phyloP scores from a whole-genome alignment of 441 rosid species.

The Flueggea neowawraea region DNA sequence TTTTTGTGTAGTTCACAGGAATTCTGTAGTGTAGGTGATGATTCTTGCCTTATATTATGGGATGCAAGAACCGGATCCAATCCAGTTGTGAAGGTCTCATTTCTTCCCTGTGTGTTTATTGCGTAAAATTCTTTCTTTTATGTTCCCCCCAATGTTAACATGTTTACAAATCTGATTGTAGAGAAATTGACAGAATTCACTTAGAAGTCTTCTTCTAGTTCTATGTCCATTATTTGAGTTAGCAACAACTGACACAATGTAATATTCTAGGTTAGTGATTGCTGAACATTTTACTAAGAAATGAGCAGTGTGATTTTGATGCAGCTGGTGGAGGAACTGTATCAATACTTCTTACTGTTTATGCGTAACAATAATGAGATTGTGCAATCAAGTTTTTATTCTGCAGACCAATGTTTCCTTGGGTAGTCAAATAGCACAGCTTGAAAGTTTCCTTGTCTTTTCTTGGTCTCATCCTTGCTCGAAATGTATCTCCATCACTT shows the following conservation, averaged over 20 bases:
- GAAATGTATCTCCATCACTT: not conserved
- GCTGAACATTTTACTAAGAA: not conserved
- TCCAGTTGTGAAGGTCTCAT: constrained; percentile 72
- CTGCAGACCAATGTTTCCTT: not conserved
- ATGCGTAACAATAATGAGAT: not conserved
- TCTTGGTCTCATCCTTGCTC: no score
- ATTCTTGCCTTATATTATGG: constrained; percentile 99
- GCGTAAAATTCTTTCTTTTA: no score
- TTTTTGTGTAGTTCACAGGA: constrained; percentile 71
- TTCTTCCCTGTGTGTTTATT: constrained; percentile 1
- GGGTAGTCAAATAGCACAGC: no score
- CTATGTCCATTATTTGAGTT: no score
- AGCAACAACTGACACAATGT: not conserved
- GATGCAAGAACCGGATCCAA: constrained; percentile 86
- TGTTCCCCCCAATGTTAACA: no score
- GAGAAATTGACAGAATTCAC: no score
- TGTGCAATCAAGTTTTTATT: not conserved
- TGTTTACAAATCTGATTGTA: no score
- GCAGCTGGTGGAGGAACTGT: not conserved
- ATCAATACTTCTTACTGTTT: not conserved
- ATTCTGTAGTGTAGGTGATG: constrained; percentile 99
- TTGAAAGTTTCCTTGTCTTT: no score
- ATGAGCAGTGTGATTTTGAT: not conserved
- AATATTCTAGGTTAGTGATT: not conserved
- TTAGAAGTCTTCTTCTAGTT: no score